These are phyloP conservation scores for Myotisia sp. DNA, from an alignment of 2,329 filamentous ascomycete species.

Conservation along the genomic window DNA sequence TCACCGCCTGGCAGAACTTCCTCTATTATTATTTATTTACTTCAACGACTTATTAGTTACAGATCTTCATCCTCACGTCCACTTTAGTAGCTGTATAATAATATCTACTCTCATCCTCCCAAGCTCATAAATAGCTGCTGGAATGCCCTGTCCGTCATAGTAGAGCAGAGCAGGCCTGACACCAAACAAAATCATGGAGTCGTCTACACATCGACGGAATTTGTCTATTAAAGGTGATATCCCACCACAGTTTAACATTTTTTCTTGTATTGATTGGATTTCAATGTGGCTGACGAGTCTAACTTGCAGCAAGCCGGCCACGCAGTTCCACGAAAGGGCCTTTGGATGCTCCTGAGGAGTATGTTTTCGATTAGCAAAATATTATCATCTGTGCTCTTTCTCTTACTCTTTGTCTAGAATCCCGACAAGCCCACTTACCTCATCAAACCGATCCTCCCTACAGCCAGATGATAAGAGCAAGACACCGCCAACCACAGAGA, in stretches of 20 bases:
- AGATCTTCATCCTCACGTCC: too few relatives aligned
- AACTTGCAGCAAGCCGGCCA: conserved; percentile 24
- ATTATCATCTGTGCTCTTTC: too few relatives aligned
- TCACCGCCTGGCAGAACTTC: conserved; percentile 14
- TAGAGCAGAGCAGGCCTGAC: too few relatives aligned
- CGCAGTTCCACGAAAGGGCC: conserved; percentile 57
- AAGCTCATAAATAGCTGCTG: too few relatives aligned
- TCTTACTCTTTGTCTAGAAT: not conserved
- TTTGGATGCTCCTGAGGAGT: conserved; percentile 58
- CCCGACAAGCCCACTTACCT: too few relatives aligned
- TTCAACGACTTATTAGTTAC: too few relatives aligned
- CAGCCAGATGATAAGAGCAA: not conserved
- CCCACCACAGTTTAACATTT: too few relatives aligned
- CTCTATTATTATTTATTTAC: too few relatives aligned
- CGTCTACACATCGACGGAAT: conserved; percentile 22
- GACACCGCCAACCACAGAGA: not conserved
- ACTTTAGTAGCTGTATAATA: too few relatives aligned
- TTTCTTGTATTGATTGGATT: conserved; percentile 10
- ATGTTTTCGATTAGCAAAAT: conserved; percentile 30
- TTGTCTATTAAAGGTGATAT: conserved; percentile 21
- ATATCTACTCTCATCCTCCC: too few relatives aligned
- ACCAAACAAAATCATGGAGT: too few relatives aligned
- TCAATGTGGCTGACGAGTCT: conserved; percentile 6
- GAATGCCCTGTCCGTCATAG: too few relatives aligned
- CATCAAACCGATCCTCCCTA: not conserved